Evolutionary conservation across 2,329 filamentous ascomycete genomes (phyloP).

Genomic region (Pestalotiopsis sp.): DNA sequence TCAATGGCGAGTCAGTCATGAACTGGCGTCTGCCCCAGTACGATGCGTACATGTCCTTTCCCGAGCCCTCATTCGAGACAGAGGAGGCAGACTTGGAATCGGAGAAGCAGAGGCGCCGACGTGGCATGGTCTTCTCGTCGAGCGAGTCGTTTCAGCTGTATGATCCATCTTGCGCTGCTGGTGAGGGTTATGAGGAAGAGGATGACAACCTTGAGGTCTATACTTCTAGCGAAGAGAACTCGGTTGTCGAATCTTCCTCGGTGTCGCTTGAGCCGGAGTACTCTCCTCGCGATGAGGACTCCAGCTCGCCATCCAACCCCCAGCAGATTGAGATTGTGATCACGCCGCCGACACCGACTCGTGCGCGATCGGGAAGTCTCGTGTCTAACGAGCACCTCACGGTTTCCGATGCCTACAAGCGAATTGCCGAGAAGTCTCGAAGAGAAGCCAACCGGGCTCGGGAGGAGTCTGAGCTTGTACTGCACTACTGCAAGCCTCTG

Average conservation of each 20-base stretch:
- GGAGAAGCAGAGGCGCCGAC: not conserved
- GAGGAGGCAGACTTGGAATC: not conserved
- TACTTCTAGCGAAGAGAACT: not conserved
- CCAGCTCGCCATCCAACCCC: not conserved
- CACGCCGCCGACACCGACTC: not conserved
- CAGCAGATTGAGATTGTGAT: not conserved
- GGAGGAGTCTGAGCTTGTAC: not conserved
- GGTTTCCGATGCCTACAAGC: not conserved
- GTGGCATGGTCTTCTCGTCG: not conserved
- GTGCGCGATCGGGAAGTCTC: not conserved
- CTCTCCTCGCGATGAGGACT: not conserved
- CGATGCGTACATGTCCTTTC: not conserved
- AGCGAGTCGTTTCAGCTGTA: not conserved
- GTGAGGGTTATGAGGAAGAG: not conserved
- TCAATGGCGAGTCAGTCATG: not conserved
- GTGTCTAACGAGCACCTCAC: slow-evolving; percentile 1
- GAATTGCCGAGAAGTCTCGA: not conserved
- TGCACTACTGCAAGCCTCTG: not conserved
- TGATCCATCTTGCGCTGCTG: not conserved
- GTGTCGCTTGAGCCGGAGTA: not conserved
- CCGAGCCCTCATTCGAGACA: not conserved
- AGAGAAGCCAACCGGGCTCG: not conserved
- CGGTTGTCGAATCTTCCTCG: not conserved
- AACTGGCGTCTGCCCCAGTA: too few relatives aligned
- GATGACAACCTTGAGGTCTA: not conserved